Evolutionary conservation across 345 rosid genomes (phyloP).

Genomic region (Salix suchowensis): DNA sequence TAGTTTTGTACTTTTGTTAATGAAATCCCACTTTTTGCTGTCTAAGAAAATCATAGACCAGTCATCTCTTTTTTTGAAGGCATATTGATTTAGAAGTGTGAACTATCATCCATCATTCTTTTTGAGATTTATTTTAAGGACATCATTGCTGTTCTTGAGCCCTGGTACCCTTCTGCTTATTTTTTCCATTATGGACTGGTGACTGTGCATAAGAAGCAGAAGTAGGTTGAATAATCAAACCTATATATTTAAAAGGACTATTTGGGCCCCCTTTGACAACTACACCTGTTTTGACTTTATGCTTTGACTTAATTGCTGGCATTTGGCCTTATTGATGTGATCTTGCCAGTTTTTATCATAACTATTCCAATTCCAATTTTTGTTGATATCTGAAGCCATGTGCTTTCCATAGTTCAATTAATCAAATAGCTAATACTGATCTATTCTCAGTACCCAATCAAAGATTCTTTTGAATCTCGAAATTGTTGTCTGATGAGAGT

Average conservation of each 20-base stretch:
- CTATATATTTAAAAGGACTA: background rate
- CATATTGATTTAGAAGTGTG: background rate
- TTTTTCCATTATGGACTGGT: background rate
- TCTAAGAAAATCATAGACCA: background rate
- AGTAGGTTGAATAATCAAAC: background rate
- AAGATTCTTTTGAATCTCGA: constrained; percentile 3
- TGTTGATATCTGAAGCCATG: background rate
- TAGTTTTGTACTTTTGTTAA: background rate
- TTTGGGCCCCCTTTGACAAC: background rate
- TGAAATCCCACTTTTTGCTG: background rate
- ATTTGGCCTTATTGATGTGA: background rate
- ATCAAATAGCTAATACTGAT: background rate
- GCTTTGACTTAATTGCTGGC: constrained; percentile 1
- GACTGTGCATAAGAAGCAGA: background rate
- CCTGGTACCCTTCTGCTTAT: background rate
- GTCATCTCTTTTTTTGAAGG: background rate
- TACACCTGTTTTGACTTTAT: background rate
- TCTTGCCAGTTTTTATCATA: background rate
- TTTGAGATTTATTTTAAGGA: background rate
- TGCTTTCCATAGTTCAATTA: background rate
- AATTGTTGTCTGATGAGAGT: background rate
- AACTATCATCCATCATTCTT: background rate
- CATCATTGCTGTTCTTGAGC: background rate
- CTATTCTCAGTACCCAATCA: background rate
- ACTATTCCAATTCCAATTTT: background rate